These are phyloP conservation scores for Exophiala sideris DNA, from an alignment of 2,329 filamentous ascomycete species.

Conservation along the genomic window DNA sequence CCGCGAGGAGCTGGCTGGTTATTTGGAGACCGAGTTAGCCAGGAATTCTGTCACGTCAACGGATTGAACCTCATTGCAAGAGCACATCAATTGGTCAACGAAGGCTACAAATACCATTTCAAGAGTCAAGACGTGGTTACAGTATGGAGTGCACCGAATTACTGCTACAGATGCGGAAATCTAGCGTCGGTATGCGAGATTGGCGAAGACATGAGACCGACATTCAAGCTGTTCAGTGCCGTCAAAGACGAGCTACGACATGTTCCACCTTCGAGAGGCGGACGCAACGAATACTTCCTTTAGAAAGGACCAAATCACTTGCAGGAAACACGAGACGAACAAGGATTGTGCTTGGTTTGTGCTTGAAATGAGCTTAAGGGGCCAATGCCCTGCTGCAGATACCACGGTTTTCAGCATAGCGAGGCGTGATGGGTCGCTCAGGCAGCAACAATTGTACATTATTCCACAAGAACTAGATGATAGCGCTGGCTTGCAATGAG, in stretches of 20 bases:
- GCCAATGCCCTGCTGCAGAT: not conserved
- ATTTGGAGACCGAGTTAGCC: slow-evolving; percentile 69
- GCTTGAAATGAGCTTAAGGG: not conserved
- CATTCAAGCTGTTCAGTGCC: slow-evolving; percentile 64
- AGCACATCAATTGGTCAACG: slow-evolving; percentile 72
- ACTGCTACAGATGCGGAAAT: slow-evolving; percentile 86
- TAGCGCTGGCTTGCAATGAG: slow-evolving; percentile 14
- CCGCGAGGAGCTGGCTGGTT: slow-evolving; percentile 65
- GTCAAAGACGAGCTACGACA: slow-evolving; percentile 47
- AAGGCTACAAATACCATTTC: slow-evolving; percentile 90
- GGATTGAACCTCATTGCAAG: slow-evolving; percentile 68
- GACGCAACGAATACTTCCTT: slow-evolving; percentile 47
- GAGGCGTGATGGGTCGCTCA: slow-evolving; percentile 8
- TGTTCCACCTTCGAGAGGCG: slow-evolving; percentile 42
- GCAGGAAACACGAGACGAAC: not conserved
- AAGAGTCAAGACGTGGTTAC: slow-evolving; percentile 88
- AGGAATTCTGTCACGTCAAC: slow-evolving; percentile 75
- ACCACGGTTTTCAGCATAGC: slow-evolving; percentile 18
- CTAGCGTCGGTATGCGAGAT: slow-evolving; percentile 83
- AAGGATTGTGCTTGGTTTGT: slow-evolving; percentile 7
- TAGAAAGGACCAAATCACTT: slow-evolving; percentile 1
- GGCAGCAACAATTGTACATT: slow-evolving; percentile 14
- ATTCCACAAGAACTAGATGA: slow-evolving; percentile 10
- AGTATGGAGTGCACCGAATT: slow-evolving; percentile 86
- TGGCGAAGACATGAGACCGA: slow-evolving; percentile 76